Conservation (phyloP, 768 basidiomycete genomes). For the Lactifluus echinatus region DNA sequence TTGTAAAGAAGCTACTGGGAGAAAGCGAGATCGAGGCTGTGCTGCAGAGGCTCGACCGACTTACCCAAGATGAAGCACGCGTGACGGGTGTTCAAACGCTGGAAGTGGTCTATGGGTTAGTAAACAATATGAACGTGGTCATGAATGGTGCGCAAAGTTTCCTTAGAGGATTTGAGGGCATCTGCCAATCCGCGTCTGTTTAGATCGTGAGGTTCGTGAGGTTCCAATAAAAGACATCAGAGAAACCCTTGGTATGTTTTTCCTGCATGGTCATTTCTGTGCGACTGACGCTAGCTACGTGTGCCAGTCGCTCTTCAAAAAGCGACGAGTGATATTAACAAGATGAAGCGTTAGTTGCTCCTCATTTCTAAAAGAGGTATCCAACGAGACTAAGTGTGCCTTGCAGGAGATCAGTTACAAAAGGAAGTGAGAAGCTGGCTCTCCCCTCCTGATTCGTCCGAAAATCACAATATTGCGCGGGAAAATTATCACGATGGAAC, state of each 20-base stretch:
- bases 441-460: no score
- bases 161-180: not conserved
- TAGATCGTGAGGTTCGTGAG: not conserved
- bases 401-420: no score
- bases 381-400: no score
- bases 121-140: not conserved
- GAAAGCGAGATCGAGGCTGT: slow-evolving; percentile 1
- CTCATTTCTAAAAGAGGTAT: no score
- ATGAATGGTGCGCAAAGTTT: not conserved
- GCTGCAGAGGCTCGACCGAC: not conserved
- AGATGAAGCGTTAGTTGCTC: no score
- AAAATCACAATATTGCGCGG: no score
- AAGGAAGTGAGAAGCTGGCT: no score
- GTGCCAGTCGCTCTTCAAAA: no score
- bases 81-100: not conserved
- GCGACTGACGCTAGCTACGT: no score
- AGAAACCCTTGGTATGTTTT: not conserved
- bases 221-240: not conserved
- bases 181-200: not conserved
- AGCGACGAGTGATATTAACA: no score
- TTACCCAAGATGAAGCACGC: not conserved
- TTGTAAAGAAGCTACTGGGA: not conserved
- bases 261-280: no score
- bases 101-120: not conserved
- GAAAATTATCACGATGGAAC: not conserved